Evolutionary conservation across 2,329 filamentous ascomycete genomes (phyloP).

Genomic region (Volutella citrinella): DNA sequence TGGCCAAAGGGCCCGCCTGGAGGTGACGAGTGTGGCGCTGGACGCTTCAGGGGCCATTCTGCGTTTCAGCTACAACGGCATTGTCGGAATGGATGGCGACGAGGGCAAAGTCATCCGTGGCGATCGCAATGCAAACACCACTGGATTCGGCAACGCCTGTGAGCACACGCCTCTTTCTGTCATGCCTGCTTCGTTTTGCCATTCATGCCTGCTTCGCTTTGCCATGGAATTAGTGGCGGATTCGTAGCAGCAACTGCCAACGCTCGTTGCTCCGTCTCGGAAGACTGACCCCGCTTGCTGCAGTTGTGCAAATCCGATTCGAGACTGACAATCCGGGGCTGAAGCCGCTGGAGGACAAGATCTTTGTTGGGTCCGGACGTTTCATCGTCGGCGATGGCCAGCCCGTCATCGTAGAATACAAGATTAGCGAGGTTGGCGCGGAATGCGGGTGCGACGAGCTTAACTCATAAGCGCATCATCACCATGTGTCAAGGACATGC

Average conservation of each 20-base stretch:
- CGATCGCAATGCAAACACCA: constrained; percentile 34
- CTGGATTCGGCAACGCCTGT: constrained; percentile 38
- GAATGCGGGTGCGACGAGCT: constrained; percentile 17
- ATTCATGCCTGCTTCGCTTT: not conserved
- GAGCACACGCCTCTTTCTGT: constrained; percentile 16
- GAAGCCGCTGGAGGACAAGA: constrained; percentile 33
- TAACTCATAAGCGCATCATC: no score
- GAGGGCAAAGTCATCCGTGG: constrained; percentile 33
- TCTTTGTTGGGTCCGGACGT: constrained; percentile 40
- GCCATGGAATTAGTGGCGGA: no score
- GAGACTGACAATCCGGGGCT: constrained; percentile 35
- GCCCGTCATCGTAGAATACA: constrained; percentile 38
- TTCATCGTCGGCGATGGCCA: constrained; percentile 36
- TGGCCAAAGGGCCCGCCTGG: constrained; percentile 34
- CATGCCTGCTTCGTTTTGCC: not conserved
- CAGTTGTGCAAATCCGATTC: constrained; percentile 37
- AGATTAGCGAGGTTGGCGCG: constrained; percentile 38
- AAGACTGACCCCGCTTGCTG: no score
- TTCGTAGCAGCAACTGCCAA: no score
- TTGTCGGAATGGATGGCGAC: constrained; percentile 32
- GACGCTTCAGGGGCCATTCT: constrained; percentile 31
- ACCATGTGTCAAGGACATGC: no score
- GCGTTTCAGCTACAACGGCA: constrained; percentile 36
- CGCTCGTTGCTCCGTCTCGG: no score
- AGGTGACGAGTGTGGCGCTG: constrained; percentile 34